Conservation (phyloP, 441 rosid genomes). For the Pelargonium hybrid region DNA sequence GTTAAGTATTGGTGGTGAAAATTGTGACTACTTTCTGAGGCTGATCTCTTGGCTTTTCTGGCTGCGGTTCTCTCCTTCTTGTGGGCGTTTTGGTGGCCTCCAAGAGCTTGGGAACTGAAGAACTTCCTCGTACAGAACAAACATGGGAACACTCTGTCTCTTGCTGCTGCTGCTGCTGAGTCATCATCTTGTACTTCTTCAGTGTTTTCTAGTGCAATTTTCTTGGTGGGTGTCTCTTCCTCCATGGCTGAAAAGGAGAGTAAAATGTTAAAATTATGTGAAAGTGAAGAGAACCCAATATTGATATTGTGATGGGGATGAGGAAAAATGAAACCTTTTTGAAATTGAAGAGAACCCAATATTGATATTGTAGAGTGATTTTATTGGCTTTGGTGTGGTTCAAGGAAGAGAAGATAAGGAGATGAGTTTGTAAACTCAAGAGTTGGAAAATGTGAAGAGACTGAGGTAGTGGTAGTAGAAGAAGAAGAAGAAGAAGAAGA, state of each 20-base stretch:
- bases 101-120: slow-evolving; percentile 58
- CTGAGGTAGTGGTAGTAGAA: not conserved
- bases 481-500: too few relatives aligned
- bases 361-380: too few relatives aligned
- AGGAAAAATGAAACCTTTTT: too few relatives aligned
- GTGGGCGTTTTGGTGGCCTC: slow-evolving; percentile 69
- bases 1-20: too few relatives aligned
- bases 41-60: slow-evolving; percentile 50
- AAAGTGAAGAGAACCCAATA: too few relatives aligned
- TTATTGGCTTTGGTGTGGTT: too few relatives aligned
- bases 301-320: too few relatives aligned
- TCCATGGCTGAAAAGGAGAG: slow-evolving; percentile 27
- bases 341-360: too few relatives aligned
- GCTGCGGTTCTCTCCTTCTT: slow-evolving; percentile 59
- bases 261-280: too few relatives aligned
- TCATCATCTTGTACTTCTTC: slow-evolving; percentile 21
- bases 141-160: slow-evolving; percentile 40
- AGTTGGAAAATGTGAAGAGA: slow-evolving; percentile 45
- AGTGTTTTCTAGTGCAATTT: slow-evolving; percentile 5
- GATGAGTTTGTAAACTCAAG: slow-evolving; percentile 19
- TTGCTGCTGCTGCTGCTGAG: slow-evolving; percentile 18
- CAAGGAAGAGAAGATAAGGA: not conserved
- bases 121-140: slow-evolving; percentile 51
- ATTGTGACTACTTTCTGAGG: slow-evolving; percentile 14
- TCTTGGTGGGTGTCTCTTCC: slow-evolving; percentile 16